Conservation (phyloP, 306 rosid genomes). For the Adenanthera pavonina region DNA sequence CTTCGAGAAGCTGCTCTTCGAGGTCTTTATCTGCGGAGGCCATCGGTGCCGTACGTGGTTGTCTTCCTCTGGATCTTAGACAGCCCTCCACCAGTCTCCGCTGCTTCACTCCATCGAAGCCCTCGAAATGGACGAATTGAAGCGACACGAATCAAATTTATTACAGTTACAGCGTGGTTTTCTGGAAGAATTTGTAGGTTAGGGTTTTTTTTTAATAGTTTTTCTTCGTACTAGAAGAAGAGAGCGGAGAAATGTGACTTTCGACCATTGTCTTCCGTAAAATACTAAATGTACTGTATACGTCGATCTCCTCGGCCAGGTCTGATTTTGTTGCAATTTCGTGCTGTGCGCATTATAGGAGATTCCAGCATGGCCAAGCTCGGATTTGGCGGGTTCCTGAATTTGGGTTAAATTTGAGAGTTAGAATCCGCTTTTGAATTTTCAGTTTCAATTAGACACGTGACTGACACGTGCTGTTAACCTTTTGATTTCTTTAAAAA, state of each 20-base stretch:
- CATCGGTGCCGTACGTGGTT: slow-evolving; percentile 50
- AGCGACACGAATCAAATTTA: slow-evolving; percentile 11
- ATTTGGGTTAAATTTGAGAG: slow-evolving; percentile 42
- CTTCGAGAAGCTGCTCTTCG: slow-evolving; percentile 69
- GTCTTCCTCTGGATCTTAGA: slow-evolving; percentile 55
- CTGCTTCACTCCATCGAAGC: slow-evolving; percentile 59
- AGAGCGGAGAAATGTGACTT: not conserved
- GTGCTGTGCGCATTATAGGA: slow-evolving; percentile 18
- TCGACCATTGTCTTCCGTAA: not conserved
- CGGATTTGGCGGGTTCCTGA: slow-evolving; percentile 56
- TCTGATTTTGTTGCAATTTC: not conserved
- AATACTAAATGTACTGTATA: not conserved
- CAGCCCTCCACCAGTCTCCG: slow-evolving; percentile 23
- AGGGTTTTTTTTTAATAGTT: slow-evolving; percentile 52
- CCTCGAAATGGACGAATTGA: slow-evolving; percentile 43
- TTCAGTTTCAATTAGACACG: slow-evolving; percentile 26
- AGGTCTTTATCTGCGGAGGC: slow-evolving; percentile 73
- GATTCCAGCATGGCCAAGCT: slow-evolving; percentile 34
- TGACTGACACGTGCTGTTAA: slow-evolving; percentile 22
- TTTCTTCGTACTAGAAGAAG: not conserved
- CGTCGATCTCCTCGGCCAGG: not conserved
- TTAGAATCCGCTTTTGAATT: slow-evolving; percentile 50
- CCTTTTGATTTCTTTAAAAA: no score
- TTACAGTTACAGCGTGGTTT: slow-evolving; percentile 10
- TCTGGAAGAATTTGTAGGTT: not conserved